Percentiles rank a stretch among this genome's conserved stretches.
Evolutionary conservation across 192 early-diverging fungal species (phyloP).

Genomic region (Coemansia sp.): DNA sequence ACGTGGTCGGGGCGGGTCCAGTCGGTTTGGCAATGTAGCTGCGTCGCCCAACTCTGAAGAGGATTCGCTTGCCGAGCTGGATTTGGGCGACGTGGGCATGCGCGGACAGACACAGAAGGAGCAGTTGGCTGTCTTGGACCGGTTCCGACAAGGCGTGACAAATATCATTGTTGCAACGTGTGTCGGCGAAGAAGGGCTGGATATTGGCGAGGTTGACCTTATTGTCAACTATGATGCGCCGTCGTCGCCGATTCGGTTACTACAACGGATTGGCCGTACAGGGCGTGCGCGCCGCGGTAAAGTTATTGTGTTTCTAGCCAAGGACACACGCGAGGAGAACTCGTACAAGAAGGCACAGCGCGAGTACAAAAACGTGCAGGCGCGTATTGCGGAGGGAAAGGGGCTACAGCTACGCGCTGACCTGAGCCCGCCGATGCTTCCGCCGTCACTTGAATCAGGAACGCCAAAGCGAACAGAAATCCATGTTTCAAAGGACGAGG

Average conservation of each 20-base stretch:
- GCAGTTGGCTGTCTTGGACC: conserved; percentile 73
- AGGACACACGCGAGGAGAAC: conserved; percentile 51
- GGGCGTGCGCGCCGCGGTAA: conserved; percentile 51
- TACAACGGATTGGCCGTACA: conserved; percentile 55
- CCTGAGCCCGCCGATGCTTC: conserved; percentile 50
- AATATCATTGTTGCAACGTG: conserved; percentile 89
- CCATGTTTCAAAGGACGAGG: conserved; percentile 33
- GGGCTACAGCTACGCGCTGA: conserved; percentile 35
- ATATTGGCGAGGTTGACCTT: conserved; percentile 94
- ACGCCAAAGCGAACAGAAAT: conserved; percentile 24
- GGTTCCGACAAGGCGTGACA: conserved; percentile 74
- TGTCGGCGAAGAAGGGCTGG: conserved; percentile 94
- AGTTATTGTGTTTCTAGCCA: conserved; percentile 51
- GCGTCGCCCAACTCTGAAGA: conserved; percentile 14
- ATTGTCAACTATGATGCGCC: conserved; percentile 85
- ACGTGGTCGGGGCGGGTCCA: conserved; percentile 2
- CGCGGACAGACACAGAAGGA: conserved; percentile 85
- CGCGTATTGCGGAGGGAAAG: conserved; percentile 42
- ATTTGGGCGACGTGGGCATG: conserved; percentile 25
- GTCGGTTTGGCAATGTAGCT: not conserved
- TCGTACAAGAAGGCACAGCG: conserved; percentile 51
- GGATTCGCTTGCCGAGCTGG: conserved; percentile 15
- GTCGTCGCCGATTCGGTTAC: conserved; percentile 47
- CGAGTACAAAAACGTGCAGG: conserved; percentile 52
- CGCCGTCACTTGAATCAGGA: conserved; percentile 31